These are phyloP conservation scores for Polychytrium aggregatum DNA, from an alignment of 192 early-diverging fungal genomes.

Conservation along the genomic window DNA sequence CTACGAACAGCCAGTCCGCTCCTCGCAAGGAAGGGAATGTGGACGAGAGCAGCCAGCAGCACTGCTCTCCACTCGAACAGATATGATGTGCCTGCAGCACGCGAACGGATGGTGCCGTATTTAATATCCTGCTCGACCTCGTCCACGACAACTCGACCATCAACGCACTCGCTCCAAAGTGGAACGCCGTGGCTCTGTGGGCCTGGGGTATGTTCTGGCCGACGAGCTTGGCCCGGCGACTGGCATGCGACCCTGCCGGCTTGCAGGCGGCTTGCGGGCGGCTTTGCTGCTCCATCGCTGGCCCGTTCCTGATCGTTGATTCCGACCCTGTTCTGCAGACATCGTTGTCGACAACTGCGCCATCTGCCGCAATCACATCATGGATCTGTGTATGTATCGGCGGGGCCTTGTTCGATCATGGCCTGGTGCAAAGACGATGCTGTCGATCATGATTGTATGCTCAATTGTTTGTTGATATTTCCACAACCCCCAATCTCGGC, in stretches of 20 bases:
- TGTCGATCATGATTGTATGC: no score
- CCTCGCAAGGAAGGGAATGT: background rate
- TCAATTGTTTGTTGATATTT: no score
- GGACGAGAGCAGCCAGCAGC: no score
- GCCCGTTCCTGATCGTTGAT: conserved; percentile 2
- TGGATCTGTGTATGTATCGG: conserved; percentile 81
- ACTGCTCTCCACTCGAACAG: no score
- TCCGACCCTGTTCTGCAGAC: conserved; percentile 35
- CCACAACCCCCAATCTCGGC: no score
- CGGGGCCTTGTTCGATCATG: background rate
- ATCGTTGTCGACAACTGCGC: conserved; percentile 97
- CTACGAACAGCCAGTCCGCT: background rate
- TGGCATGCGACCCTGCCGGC: background rate
- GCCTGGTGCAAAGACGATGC: no score
- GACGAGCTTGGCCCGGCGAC: no score
- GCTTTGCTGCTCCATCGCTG: background rate
- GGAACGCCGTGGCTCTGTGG: conserved; percentile 98
- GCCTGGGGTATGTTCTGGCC: conserved; percentile 67
- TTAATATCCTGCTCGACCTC: no score
- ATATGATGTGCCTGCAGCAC: no score
- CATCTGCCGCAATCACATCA: conserved; percentile 99
- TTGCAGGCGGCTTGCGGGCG: background rate
- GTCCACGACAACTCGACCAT: no score
- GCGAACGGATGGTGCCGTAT: no score
- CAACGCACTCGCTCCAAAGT: no score